These are phyloP conservation scores for Scedosporium aurantiacum DNA, from an alignment of 2,329 filamentous ascomycete genomes.

Conservation along the genomic window DNA sequence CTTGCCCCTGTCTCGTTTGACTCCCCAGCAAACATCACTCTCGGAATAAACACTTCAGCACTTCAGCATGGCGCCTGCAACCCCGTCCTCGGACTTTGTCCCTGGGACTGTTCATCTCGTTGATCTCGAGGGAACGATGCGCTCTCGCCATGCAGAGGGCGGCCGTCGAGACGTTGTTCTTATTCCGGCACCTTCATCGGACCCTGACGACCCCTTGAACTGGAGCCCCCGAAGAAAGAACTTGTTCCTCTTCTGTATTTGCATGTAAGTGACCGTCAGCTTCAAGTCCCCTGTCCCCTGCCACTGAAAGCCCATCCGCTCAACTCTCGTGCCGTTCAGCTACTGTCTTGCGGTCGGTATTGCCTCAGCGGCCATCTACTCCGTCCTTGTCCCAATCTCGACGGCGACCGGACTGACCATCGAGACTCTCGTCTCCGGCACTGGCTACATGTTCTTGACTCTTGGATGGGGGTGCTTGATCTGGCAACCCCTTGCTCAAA, in stretches of 20 bases:
- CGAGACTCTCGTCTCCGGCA: conserved; percentile 34
- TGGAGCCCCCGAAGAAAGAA: conserved; percentile 12
- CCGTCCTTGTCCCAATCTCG: conserved; percentile 28
- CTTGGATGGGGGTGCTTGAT: conserved; percentile 39
- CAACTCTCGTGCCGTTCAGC: too few relatives aligned
- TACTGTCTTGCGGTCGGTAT: conserved; percentile 9
- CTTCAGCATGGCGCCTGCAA: too few relatives aligned
- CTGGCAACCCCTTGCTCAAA: conserved; percentile 40
- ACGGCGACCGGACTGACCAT: conserved; percentile 31
- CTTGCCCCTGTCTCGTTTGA: too few relatives aligned
- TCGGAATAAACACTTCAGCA: too few relatives aligned
- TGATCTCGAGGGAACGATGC: conserved; percentile 20
- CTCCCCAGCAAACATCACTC: too few relatives aligned
- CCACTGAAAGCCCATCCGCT: too few relatives aligned
- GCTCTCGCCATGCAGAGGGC: conserved; percentile 7
- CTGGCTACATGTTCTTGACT: conserved; percentile 40
- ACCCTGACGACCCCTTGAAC: conserved; percentile 15
- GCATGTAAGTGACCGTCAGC: conserved; percentile 27
- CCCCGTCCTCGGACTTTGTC: conserved; percentile 2
- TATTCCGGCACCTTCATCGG: conserved; percentile 11
- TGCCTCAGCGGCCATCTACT: conserved; percentile 20
- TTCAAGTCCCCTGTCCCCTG: conserved; percentile 23
- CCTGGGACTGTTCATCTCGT: conserved; percentile 32
- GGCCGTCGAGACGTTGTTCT: conserved; percentile 17
- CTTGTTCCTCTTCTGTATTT: conserved; percentile 13